phyloP scores from a whole-genome alignment of 352 stramenopile species.

The Proteromonas lacertae region DNA sequence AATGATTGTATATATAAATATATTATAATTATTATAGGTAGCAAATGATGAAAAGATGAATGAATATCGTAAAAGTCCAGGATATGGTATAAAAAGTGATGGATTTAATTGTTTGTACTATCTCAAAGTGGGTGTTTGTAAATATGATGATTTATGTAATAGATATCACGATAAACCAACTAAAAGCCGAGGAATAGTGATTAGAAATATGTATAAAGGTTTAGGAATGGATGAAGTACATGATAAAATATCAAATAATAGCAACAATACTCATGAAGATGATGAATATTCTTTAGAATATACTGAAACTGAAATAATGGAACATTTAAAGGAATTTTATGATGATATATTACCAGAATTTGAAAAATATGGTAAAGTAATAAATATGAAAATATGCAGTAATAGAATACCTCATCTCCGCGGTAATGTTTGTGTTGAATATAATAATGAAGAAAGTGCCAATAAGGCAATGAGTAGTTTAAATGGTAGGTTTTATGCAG shows the following conservation, averaged over 20 bases:
- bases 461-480: conserved; percentile 70
- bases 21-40: too few species aligned
- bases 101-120: conserved; percentile 99
- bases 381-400: conserved; percentile 92
- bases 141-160: conserved; percentile 89
- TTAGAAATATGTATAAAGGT: conserved; percentile 94
- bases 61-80: too few species aligned
- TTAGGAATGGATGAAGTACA: conserved; percentile 64
- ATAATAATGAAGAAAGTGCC: conserved; percentile 84
- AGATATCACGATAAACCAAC: conserved; percentile 88
- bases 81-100: too few species aligned
- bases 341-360: conserved; percentile 87
- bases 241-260: conserved; percentile 42
- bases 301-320: too few species aligned
- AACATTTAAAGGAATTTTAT: conserved; percentile 39
- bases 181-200: conserved; percentile 85
- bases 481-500: conserved; percentile 83
- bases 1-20: too few species aligned
- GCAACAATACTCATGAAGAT: conserved; percentile 32
- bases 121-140: conserved; percentile 97
- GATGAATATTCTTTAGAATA: conserved; percentile 60
- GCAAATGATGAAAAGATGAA: too few species aligned
- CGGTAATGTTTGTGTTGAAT: conserved; percentile 97
- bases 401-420: conserved; percentile 97
- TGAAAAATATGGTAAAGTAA: conserved; percentile 84